phyloP scores from a whole-genome alignment of 2,329 filamentous ascomycete genomes.

The Neoascochyta sp. region DNA sequence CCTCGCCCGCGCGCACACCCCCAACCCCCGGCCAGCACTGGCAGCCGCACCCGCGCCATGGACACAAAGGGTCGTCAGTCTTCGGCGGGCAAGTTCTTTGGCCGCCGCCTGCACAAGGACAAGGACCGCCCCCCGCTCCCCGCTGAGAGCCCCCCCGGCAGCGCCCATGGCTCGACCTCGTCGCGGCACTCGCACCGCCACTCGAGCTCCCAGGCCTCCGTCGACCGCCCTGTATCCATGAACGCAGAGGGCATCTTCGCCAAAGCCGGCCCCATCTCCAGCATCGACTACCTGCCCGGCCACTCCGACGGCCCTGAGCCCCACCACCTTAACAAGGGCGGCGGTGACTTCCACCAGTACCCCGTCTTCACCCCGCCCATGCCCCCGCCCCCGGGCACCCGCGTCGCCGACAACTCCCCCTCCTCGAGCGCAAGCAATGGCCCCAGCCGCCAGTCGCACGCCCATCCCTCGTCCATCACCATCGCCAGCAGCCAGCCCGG shows the following conservation, averaged over 20 bases:
- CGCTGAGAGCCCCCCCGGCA: constrained; percentile 59
- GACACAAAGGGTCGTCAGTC: constrained; percentile 79
- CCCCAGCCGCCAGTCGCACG: constrained; percentile 57
- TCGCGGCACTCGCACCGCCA: constrained; percentile 62
- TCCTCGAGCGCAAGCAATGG: constrained; percentile 49
- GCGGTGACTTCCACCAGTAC: constrained; percentile 84
- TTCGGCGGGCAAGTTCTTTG: constrained; percentile 81
- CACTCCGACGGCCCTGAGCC: constrained; percentile 74
- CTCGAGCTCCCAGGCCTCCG: constrained; percentile 51
- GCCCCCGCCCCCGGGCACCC: constrained; percentile 48
- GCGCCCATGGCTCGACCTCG: constrained; percentile 61
- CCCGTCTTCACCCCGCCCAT: constrained; percentile 63
- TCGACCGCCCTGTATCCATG: constrained; percentile 64
- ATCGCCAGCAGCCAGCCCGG: constrained; percentile 52
- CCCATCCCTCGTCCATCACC: constrained; percentile 63
- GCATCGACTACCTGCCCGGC: constrained; percentile 65
- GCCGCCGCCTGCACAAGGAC: constrained; percentile 72
- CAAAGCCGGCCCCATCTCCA: constrained; percentile 80
- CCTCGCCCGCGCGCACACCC: not conserved
- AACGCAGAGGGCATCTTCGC: constrained; percentile 65
- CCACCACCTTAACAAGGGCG: constrained; percentile 76
- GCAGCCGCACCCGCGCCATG: constrained; percentile 31
- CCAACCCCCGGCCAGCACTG: too few species aligned
- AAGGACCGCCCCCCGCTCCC: constrained; percentile 57
- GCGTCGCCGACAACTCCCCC: constrained; percentile 45